These are phyloP conservation scores for Ceratobasidium sp. DNA, from an alignment of 1,284 basidiomycete genomes.

Conservation along the genomic window DNA sequence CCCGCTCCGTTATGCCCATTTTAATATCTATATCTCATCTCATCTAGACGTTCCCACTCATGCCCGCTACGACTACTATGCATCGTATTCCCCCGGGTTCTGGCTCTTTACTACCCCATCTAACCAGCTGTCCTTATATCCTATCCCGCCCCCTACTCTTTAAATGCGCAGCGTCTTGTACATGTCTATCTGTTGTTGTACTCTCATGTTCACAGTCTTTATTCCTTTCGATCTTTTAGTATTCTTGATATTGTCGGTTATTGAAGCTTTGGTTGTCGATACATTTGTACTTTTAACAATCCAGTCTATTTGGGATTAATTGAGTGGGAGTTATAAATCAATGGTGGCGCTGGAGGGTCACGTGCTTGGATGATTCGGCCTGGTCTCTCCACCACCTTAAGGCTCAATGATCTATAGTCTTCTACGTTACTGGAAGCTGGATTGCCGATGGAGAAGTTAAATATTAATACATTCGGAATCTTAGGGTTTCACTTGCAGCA, in stretches of 20 bases:
- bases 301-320: no score
- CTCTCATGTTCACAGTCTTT: constrained; percentile 20
- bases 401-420: no score
- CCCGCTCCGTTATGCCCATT: background rate
- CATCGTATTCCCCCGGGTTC: constrained; percentile 14
- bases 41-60: background rate
- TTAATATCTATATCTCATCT: constrained; percentile 4
- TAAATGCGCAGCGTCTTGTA: background rate
- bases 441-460: no score
- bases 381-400: no score
- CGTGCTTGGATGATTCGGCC: no score
- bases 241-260: constrained; percentile 1
- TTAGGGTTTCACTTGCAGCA: no score
- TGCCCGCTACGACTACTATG: background rate
- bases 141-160: background rate
- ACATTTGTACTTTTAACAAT: constrained; percentile 33
- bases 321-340: no score
- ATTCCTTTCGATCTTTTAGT: background rate
- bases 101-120: background rate
- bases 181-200: constrained; percentile 18
- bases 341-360: no score
- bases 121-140: no score
- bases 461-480: no score
- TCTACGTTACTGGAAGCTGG: no score
- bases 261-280: background rate